These are phyloP conservation scores for Albophoma yamanashiensis DNA, from an alignment of 2,329 filamentous ascomycete genomes.

Conservation along the genomic window DNA sequence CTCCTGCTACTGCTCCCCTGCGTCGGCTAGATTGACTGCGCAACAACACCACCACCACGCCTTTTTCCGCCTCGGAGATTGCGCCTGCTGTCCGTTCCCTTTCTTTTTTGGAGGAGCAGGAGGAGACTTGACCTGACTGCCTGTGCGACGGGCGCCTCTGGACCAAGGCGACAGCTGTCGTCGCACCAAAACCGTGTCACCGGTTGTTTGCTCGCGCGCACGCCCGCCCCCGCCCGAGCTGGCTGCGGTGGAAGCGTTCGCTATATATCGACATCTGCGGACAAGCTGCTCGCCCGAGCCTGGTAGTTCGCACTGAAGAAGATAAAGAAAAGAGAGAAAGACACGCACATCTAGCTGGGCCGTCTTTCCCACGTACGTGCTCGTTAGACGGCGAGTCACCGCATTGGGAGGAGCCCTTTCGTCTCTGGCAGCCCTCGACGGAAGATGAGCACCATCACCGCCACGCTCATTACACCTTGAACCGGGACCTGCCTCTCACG, in stretches of 20 bases:
- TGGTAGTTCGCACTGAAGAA: background rate
- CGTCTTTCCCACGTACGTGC: background rate
- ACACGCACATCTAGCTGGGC: background rate
- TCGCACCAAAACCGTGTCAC: background rate
- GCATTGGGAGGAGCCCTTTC: background rate
- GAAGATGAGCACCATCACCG: background rate
- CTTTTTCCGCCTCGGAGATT: background rate
- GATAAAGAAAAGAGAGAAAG: background rate
- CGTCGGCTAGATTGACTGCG: background rate
- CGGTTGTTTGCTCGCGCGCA: background rate
- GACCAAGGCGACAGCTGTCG: background rate
- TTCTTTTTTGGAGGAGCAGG: background rate
- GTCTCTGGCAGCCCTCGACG: background rate
- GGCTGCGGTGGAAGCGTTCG: background rate
- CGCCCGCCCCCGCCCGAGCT: too few relatives aligned
- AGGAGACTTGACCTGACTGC: background rate
- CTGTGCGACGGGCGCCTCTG: background rate
- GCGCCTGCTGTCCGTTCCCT: background rate
- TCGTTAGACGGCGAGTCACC: background rate
- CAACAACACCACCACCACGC: too few relatives aligned
- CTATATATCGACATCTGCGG: background rate
- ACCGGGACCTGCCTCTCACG: background rate
- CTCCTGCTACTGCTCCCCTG: background rate
- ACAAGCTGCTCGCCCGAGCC: background rate
- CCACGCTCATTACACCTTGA: background rate